phyloP scores from a whole-genome alignment of 306 rosid species.

The Coriaria nepalensis region DNA sequence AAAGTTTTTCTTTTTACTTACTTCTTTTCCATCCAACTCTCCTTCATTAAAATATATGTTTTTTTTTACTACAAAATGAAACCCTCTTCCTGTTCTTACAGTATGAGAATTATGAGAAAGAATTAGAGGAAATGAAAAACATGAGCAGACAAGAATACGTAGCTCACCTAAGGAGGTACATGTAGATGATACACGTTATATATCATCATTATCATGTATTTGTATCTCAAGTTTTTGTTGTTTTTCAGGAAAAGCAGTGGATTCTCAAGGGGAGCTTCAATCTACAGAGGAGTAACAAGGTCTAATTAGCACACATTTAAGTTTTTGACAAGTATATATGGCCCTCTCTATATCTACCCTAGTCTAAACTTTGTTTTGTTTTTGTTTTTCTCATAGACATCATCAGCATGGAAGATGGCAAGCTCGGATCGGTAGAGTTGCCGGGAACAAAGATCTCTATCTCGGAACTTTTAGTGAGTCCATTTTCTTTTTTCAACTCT shows the following conservation, averaged over 20 bases:
- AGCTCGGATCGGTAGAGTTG: conserved; percentile 89
- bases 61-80: not conserved
- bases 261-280: conserved; percentile 88
- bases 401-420: conserved; percentile 98
- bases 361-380: conserved; percentile 10
- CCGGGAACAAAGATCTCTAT: conserved; percentile 89
- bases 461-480: conserved; percentile 88
- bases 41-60: not conserved
- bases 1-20: conserved; percentile 6
- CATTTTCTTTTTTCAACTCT: not conserved
- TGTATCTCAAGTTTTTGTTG: not conserved
- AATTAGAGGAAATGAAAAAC: conserved; percentile 71
- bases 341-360: conserved; percentile 8
- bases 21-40: not conserved
- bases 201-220: not conserved
- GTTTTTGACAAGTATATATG: conserved; percentile 4
- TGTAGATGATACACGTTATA: not conserved
- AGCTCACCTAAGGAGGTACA: conserved; percentile 80
- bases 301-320: conserved; percentile 18
- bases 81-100: conserved; percentile 15
- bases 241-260: conserved; percentile 72
- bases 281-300: conserved; percentile 97
- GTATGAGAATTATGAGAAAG: conserved; percentile 65
- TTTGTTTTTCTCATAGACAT: conserved; percentile 35
- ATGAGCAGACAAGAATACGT: conserved; percentile 84